Base-by-base conservation (phyloP, 2,329 filamentous ascomycete species). In the Ophiostoma angusticollis region DNA sequence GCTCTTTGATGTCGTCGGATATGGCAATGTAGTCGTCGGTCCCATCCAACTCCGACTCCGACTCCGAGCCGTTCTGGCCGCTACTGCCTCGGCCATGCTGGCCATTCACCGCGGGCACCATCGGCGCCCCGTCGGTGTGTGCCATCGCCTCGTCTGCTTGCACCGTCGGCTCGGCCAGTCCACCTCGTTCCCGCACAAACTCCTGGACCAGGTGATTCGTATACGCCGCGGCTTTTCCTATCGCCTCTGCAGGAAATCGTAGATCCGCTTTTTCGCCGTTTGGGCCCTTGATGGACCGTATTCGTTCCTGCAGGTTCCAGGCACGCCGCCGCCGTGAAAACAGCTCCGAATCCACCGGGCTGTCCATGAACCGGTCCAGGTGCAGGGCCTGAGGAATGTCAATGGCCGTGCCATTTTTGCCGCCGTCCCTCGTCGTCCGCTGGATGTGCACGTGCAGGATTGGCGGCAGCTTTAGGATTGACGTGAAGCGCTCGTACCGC, bases 371-470 rank as follows among this genome's bases (percentile, higher is more conserved):
- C 21, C 87, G 74, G 58, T 96, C 91, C 38, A 98, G 67, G 53
- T 84, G 93, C 11, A 98, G 68, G 2, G 71, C 78, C 47, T 91
- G 80, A 5, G 80, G 78, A n/a, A 98, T 74, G 16, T 75, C 68
- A 11, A 98, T 72, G 9, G 83, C 75, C 44, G 86, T 78, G 39
- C 75, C 76, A 21, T 86, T 85, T 54, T 93, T 93, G 31, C 69
- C 69, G 6, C 71, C 69, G 47, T 84, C 78, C 36, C 77, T 84
- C 43, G 80, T 78, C 4, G 83, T 79, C 5, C 91, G 78, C 54
- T 93, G 85, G 23, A 98, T 84, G 47, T 86, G 82, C 31, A 98
- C 77, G 51, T 95, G 87, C 14, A 96, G 64, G 23, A 98, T 74
- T 0, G 87, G 86, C 1, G 91, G 86, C 9, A 87, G 64, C n/a